phyloP scores from a whole-genome alignment of 768 basidiomycete genomes.

The Cyclocybe cylindracea region DNA sequence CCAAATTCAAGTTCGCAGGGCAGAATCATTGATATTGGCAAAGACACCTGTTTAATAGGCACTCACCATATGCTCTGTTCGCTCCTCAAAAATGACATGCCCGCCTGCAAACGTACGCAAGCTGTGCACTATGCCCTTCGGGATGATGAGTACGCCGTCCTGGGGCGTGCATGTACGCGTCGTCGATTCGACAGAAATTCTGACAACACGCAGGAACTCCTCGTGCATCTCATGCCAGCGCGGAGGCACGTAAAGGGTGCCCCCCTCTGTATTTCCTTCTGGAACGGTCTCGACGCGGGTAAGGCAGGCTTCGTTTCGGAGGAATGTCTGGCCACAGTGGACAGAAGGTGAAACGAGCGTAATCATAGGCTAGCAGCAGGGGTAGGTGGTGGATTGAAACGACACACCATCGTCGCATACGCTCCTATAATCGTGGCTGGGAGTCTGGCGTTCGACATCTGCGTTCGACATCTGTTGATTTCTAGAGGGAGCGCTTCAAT shows the following conservation, averaged over 20 bases:
- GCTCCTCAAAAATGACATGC: conserved; percentile 29
- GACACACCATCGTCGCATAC: too few species aligned
- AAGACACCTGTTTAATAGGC: not conserved
- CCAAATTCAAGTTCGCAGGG: not conserved
- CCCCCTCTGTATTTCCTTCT: conserved; percentile 23
- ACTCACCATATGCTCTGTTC: conserved; percentile 31
- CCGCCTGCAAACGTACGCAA: conserved; percentile 24
- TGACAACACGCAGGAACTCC: conserved; percentile 29
- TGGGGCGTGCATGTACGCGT: conserved; percentile 25
- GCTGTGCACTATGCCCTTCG: conserved; percentile 27
- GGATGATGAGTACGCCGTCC: conserved; percentile 31
- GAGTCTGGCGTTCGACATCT: too few species aligned
- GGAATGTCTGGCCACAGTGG: conserved; percentile 33
- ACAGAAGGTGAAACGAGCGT: too few species aligned
- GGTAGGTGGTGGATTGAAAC: too few species aligned
- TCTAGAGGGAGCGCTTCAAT: too few species aligned
- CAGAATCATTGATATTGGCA: not conserved
- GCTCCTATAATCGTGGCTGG: too few species aligned
- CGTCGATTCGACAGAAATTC: conserved; percentile 24
- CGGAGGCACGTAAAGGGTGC: conserved; percentile 26
- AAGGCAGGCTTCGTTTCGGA: conserved; percentile 28
- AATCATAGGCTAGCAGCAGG: too few species aligned
- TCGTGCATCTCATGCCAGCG: conserved; percentile 38
- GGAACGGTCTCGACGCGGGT: conserved; percentile 20
- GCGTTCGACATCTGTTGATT: too few species aligned